These are phyloP conservation scores for Sophora flavescens DNA, from an alignment of 306 rosid species.

Conservation along the genomic window DNA sequence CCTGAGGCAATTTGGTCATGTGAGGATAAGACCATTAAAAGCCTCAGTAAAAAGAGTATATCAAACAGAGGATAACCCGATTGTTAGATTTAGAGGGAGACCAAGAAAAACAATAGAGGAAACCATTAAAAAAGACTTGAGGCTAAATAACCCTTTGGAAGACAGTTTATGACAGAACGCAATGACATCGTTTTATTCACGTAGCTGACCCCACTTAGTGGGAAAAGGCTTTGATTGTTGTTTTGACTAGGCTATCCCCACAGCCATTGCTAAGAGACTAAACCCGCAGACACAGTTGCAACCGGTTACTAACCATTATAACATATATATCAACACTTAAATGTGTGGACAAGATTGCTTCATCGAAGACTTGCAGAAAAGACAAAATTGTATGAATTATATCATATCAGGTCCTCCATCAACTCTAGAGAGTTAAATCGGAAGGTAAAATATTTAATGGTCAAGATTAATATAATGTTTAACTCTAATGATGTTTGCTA, in stretches of 20 bases:
- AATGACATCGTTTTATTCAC: neutral
- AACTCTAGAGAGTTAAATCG: constrained; percentile 3
- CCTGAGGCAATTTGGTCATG: neutral
- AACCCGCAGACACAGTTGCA: neutral
- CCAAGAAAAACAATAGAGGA: neutral
- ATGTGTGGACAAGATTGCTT: neutral
- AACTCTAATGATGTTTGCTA: constrained; percentile 30
- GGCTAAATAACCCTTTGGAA: neutral
- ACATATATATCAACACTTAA: neutral
- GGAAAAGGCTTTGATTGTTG: no score
- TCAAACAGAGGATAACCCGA: neutral
- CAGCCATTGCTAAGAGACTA: neutral
- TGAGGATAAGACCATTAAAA: neutral
- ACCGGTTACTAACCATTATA: neutral
- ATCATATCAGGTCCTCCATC: constrained; percentile 4
- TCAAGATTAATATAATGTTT: constrained; percentile 29
- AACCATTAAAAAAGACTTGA: neutral
- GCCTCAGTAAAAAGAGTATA: neutral
- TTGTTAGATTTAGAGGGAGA: neutral
- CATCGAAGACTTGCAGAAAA: neutral
- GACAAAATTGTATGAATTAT: neutral
- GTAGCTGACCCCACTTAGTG: neutral
- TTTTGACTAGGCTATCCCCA: neutral
- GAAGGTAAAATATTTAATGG: constrained; percentile 7
- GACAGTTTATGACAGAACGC: neutral